Evolutionary conservation across 108 stramenopile species (phyloP).

Genomic region (Parietichytrium sp.): DNA sequence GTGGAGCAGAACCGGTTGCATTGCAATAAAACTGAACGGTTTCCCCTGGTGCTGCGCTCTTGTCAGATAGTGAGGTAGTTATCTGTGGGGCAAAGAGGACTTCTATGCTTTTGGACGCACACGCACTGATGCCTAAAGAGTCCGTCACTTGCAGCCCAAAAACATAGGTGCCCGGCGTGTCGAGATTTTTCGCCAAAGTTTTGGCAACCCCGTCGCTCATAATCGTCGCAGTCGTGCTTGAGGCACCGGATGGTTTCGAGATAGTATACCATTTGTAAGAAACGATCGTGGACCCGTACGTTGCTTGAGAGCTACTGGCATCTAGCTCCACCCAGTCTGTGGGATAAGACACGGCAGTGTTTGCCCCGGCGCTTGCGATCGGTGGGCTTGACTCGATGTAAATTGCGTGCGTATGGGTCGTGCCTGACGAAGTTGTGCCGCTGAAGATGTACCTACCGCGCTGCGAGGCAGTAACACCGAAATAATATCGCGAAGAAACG

Average conservation of each 20-base stretch:
- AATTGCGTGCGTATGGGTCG: background rate
- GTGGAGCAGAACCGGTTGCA: background rate
- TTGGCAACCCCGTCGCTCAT: background rate
- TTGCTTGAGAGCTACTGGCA: background rate
- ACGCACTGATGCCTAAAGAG: background rate
- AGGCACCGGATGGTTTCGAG: background rate
- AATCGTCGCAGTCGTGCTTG: background rate
- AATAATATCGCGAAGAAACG: background rate
- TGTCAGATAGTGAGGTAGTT: background rate
- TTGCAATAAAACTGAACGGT: background rate
- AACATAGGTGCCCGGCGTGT: background rate
- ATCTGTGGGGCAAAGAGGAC: background rate
- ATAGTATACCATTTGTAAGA: background rate
- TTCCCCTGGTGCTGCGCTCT: background rate
- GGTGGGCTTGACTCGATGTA: background rate
- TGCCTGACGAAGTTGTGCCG: background rate
- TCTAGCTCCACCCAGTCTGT: background rate
- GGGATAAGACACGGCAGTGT: background rate
- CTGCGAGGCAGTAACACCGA: background rate
- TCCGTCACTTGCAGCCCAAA: background rate
- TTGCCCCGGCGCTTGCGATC: background rate
- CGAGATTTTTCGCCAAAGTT: background rate
- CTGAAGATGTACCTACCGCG: constrained; percentile 4
- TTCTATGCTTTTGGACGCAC: background rate
- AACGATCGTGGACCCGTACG: background rate